Conservation (phyloP, 2,329 filamentous ascomycete genomes). For the Alternaria atra region DNA sequence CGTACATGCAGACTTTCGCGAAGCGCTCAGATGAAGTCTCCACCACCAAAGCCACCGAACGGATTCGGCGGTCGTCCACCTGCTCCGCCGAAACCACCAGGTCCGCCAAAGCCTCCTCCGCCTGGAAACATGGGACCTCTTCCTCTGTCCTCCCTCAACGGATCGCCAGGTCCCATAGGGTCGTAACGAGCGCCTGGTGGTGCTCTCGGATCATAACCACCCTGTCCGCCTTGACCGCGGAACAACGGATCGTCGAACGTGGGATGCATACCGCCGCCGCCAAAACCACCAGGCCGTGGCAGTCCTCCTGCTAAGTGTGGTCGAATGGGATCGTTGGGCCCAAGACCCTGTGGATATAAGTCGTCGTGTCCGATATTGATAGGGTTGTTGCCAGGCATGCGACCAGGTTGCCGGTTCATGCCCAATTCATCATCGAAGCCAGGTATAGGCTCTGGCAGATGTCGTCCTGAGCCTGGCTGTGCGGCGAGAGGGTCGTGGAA, state of each 20-base stretch:
- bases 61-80: slow-evolving; percentile 64
- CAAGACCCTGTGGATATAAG: slow-evolving; percentile 84
- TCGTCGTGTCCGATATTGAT: slow-evolving; percentile 84
- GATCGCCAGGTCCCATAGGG: slow-evolving; percentile 69
- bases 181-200: slow-evolving; percentile 94
- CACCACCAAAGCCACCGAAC: slow-evolving; percentile 68
- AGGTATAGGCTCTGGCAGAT: slow-evolving; percentile 82
- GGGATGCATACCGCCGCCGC: slow-evolving; percentile 89
- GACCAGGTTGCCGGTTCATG: slow-evolving; percentile 71
- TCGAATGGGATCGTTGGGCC: slow-evolving; percentile 82
- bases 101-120: slow-evolving; percentile 57
- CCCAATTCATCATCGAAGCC: slow-evolving; percentile 95
- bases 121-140: slow-evolving; percentile 45
- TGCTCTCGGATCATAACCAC: slow-evolving; percentile 72
- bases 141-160: slow-evolving; percentile 51
- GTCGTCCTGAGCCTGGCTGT: slow-evolving; percentile 63
- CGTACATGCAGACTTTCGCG: background rate
- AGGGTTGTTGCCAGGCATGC: slow-evolving; percentile 62
- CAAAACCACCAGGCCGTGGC: slow-evolving; percentile 65
- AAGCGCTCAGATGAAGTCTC: slow-evolving; percentile 62
- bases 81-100: slow-evolving; percentile 49
- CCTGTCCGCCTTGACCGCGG: slow-evolving; percentile 62
- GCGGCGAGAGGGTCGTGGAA: slow-evolving; percentile 73
- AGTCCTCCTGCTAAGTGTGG: slow-evolving; percentile 70
- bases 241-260: slow-evolving; percentile 94